Evolutionary conservation across 2,329 filamentous ascomycete genomes (phyloP).

Genomic region (Stemphylium beticola): DNA sequence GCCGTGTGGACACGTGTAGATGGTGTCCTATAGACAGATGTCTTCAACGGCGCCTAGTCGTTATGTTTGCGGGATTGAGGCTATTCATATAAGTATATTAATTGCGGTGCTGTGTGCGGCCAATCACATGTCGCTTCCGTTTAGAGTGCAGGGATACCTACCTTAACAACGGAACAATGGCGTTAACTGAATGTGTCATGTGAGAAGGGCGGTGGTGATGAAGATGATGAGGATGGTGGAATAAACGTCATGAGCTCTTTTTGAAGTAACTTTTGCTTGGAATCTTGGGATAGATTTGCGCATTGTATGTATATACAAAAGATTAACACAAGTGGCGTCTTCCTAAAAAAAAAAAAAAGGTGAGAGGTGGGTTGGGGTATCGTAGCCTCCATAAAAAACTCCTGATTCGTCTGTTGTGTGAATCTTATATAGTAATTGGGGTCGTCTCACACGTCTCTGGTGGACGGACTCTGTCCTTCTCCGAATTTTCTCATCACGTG

Average conservation of each 20-base stretch:
- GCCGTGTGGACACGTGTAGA: slow-evolving; percentile 45
- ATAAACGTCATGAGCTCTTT: too few species aligned
- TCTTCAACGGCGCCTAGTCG: slow-evolving; percentile 26
- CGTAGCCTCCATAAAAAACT: neutral
- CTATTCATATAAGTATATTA: slow-evolving; percentile 48
- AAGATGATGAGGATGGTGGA: too few species aligned
- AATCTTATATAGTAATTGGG: neutral
- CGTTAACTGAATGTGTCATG: neutral
- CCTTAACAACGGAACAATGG: slow-evolving; percentile 13
- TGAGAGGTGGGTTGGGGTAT: neutral
- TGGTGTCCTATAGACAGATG: slow-evolving; percentile 32
- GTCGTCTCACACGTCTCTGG: neutral
- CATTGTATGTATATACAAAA: too few species aligned
- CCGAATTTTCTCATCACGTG: neutral
- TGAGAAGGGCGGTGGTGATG: neutral
- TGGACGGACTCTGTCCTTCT: neutral
- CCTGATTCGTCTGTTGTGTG: neutral
- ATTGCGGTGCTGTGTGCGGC: slow-evolving; percentile 30
- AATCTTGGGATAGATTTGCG: too few species aligned
- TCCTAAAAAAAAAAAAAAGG: neutral
- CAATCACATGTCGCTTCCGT: slow-evolving; percentile 28
- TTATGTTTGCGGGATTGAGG: slow-evolving; percentile 39
- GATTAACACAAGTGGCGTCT: too few species aligned
- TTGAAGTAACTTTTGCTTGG: too few species aligned
- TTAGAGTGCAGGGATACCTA: neutral